Evolutionary conservation across 192 early-diverging fungal species (phyloP).

Genomic region (Allomyces macrogynus): DNA sequence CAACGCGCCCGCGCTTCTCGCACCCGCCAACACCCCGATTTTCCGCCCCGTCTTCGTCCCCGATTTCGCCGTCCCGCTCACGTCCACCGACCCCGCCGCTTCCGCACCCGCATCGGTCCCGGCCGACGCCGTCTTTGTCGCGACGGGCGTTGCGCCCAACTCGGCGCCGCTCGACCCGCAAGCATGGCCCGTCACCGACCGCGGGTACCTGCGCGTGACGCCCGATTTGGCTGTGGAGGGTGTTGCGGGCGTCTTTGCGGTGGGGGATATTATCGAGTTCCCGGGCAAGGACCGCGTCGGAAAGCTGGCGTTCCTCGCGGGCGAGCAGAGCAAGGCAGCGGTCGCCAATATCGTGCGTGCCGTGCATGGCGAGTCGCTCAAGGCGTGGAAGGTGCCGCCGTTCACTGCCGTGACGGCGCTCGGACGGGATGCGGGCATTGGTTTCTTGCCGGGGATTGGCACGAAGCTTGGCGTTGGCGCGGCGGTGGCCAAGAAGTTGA

Average conservation of each 20-base stretch:
- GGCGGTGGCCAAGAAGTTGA: neutral
- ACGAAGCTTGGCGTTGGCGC: neutral
- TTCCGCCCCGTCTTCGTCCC: too few species aligned
- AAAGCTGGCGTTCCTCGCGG: neutral
- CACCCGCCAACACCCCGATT: too few species aligned
- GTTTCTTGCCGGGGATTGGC: neutral
- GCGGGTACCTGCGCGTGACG: neutral
- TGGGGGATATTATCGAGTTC: neutral
- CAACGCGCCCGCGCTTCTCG: too few species aligned
- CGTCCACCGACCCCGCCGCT: neutral
- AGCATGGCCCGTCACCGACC: neutral
- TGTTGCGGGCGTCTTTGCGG: neutral
- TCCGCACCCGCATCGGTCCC: neutral
- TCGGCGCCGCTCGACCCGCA: neutral
- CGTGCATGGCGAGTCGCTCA: too few species aligned
- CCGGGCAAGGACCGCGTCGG: neutral
- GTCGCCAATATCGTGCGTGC: too few species aligned
- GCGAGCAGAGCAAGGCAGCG: too few species aligned
- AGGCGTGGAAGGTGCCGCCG: too few species aligned
- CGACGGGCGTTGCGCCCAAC: neutral
- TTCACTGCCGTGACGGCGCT: too few species aligned
- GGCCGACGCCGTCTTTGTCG: neutral
- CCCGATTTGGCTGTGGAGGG: neutral
- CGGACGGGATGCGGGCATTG: too few species aligned
- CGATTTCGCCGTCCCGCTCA: too few species aligned